Percentiles rank a stretch among this genome's conserved stretches.
These are phyloP conservation scores for Aspergillus clavatus DNA, from an alignment of 2,329 filamentous ascomycete species.

Conservation along the genomic window DNA sequence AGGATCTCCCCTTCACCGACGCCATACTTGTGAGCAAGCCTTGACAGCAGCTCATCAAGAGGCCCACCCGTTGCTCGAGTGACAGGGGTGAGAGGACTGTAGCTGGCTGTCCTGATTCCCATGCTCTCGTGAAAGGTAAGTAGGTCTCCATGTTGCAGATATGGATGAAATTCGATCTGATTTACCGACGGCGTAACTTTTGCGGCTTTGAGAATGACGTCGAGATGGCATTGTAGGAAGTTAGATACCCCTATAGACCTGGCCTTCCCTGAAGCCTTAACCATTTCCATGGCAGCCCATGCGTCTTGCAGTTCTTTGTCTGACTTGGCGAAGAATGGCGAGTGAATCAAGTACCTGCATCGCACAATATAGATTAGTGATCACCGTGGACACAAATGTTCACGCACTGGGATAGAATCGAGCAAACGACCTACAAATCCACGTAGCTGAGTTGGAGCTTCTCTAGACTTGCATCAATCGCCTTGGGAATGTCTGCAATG, in stretches of 20 bases:
- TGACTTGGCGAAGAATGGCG: constrained; percentile 53
- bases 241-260: constrained; percentile 61
- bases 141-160: constrained; percentile 43
- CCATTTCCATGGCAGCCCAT: constrained; percentile 57
- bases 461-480: constrained; percentile 53
- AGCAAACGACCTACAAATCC: constrained; percentile 47
- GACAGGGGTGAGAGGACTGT: constrained; percentile 44
- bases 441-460: constrained; percentile 59
- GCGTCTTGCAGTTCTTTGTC: constrained; percentile 52
- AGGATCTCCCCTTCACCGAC: constrained; percentile 54
- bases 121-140: constrained; percentile 38
- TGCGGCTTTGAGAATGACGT: constrained; percentile 46
- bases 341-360: constrained; percentile 56
- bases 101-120: constrained; percentile 40
- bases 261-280: constrained; percentile 54
- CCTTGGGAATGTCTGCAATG: constrained; percentile 52
- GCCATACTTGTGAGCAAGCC: constrained; percentile 57
- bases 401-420: background rate
- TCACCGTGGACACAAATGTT: background rate
- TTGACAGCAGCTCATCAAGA: constrained; percentile 48
- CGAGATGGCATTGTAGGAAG: constrained; percentile 52
- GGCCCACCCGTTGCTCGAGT: constrained; percentile 54
- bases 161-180: constrained; percentile 41
- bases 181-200: constrained; percentile 37
- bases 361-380: background rate